Conservation (phyloP, 139 green algal species). For the Medakamo hakoo region DNA sequence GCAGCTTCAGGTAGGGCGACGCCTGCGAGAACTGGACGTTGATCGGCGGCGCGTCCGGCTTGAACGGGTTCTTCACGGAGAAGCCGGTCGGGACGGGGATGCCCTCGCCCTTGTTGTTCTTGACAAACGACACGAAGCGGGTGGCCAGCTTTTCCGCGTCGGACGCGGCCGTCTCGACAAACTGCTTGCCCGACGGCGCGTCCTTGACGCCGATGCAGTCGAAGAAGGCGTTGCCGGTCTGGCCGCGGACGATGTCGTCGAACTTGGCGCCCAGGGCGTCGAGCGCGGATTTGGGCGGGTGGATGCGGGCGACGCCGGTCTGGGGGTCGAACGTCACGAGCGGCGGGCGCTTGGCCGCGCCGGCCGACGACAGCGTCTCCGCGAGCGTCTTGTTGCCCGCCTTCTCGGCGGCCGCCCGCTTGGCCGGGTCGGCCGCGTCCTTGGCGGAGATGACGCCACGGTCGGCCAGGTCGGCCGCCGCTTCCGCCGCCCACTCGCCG, state of each 20-base stretch:
- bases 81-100: neutral
- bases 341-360: neutral
- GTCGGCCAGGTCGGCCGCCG: neutral
- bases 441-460: neutral
- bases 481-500: neutral
- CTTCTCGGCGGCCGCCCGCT: neutral
- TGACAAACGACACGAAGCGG: neutral
- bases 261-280: neutral
- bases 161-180: neutral
- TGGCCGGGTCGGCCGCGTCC: neutral
- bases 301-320: neutral
- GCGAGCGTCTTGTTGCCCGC: neutral
- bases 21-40: neutral
- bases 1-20: neutral
- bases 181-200: neutral
- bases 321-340: neutral
- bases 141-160: neutral
- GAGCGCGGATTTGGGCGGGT: neutral
- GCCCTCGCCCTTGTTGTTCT: neutral
- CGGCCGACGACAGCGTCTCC: neutral
- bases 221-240: neutral
- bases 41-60: neutral
- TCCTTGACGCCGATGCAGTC: neutral
- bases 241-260: neutral
- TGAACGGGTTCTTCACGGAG: neutral